phyloP scores from a whole-genome alignment of 2,329 filamentous ascomycete species.

The Pseudogymnoascus sp. region DNA sequence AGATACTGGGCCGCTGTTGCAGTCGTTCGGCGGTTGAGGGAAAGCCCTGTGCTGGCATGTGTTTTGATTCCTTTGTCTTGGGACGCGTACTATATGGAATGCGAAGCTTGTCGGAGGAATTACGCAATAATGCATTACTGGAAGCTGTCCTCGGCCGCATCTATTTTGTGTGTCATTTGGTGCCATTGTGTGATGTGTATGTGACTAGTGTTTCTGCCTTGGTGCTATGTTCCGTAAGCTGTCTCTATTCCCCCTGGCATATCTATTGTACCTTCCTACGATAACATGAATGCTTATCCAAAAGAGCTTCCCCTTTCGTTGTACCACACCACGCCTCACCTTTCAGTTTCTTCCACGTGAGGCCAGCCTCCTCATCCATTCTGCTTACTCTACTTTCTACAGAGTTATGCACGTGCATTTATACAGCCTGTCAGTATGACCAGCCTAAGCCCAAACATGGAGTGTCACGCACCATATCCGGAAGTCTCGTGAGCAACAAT shows the following conservation, averaged over 20 bases:
- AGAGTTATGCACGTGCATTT: background rate
- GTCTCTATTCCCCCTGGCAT: background rate
- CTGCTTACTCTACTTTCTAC: slow-evolving; percentile 1
- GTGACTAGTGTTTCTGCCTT: slow-evolving; percentile 3
- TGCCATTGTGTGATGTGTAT: slow-evolving; percentile 4
- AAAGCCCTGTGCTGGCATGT: slow-evolving; percentile 83
- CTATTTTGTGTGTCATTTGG: slow-evolving; percentile 3
- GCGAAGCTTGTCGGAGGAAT: slow-evolving; percentile 7
- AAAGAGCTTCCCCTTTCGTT: background rate
- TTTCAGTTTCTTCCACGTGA: slow-evolving; percentile 1
- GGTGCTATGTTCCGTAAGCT: background rate
- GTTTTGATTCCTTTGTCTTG: slow-evolving; percentile 6
- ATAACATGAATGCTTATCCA: background rate
- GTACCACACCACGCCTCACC: background rate
- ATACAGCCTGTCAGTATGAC: background rate
- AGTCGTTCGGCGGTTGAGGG: slow-evolving; percentile 55
- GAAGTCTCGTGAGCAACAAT: background rate
- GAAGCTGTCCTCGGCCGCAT: slow-evolving; percentile 8
- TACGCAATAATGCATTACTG: slow-evolving; percentile 9
- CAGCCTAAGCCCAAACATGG: background rate
- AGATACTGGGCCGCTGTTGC: slow-evolving; percentile 69
- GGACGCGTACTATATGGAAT: slow-evolving; percentile 10
- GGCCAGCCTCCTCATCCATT: background rate
- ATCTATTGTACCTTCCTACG: background rate
- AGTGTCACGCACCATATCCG: background rate